These are phyloP conservation scores for Aspergillus sparsus DNA, from an alignment of 495 filamentous ascomycete genomes.

Conservation along the genomic window DNA sequence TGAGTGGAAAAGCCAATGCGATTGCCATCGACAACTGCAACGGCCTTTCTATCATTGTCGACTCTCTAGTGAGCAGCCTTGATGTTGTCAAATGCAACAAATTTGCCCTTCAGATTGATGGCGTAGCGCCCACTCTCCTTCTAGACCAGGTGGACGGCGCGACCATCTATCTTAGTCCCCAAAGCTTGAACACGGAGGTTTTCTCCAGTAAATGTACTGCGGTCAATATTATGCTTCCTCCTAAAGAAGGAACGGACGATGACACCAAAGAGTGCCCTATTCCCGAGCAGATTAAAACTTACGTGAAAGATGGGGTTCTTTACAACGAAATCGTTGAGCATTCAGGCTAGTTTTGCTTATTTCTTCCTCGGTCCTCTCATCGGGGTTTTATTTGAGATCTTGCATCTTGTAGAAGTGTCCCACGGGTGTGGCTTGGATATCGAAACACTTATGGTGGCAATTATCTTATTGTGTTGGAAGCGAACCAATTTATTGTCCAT, in stretches of 20 bases:
- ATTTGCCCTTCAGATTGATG: conserved; percentile 88
- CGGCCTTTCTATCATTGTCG: conserved; percentile 80
- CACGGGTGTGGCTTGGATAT: no score
- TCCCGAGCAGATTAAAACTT: conserved; percentile 87
- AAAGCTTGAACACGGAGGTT: conserved; percentile 74
- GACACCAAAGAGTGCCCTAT: conserved; percentile 85
- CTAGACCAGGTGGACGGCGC: conserved; percentile 94
- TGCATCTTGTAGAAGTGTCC: no score
- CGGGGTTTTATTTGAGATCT: no score
- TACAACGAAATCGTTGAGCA: conserved; percentile 90
- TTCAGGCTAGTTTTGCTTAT: conserved; percentile 53
- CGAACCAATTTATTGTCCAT: no score
- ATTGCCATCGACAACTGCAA: conserved; percentile 89
- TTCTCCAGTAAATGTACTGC: conserved; percentile 83
- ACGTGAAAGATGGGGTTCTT: conserved; percentile 70
- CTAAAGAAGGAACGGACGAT: conserved; percentile 55
- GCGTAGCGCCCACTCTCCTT: conserved; percentile 78
- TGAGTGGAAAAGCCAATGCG: conserved; percentile 91
- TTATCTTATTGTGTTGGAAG: no score
- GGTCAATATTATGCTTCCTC: conserved; percentile 82
- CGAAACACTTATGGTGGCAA: no score
- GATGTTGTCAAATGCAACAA: conserved; percentile 92
- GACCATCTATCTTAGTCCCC: conserved; percentile 77
- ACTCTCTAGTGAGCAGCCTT: conserved; percentile 84
- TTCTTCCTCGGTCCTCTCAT: neutral